Base-by-base conservation (phyloP, 768 basidiomycete genomes). In the Boletales sp. region DNA sequence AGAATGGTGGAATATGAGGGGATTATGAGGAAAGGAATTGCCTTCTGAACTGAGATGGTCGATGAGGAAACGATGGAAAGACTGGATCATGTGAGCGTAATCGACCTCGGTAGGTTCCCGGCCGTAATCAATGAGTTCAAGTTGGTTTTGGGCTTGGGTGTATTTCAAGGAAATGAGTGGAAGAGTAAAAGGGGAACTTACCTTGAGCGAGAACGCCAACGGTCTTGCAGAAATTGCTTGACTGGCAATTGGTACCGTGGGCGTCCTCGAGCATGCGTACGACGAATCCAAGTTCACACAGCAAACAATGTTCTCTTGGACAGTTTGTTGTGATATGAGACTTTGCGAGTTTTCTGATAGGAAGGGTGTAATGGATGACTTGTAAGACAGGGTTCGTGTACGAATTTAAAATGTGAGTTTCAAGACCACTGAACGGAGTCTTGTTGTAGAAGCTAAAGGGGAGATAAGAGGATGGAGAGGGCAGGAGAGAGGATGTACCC, bases 221-320 rank as follows among this genome's bases (percentile, higher is more conserved):
- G 3, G 93, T 88, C 68, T 92, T 87, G 66, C 94, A 98, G 60
- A 97, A 99, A 67, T 99, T 99, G 67, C 87, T 94, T 6, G 94
- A 84, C 66, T 98, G 95, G 61, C 95, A 97, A 58, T 99, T 98
- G 17, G 79, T 90, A 0, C 96, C 96, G 35, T 76, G 78, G 0
- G 96, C 95, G 61, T 98, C 94, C 67, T 95, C 92, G 33, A 99
- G 76, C 95, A 98, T 99, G 30, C 92, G 80, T 50, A 86, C 86
- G 21, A 95, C 80, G 62, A 98, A 98, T 2, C 95, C 96, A 25
- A 95, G 75, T 67, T 99, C 95, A 67, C 96, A 98, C 0, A 97
- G 72, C 9, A 98, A 73, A 66, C 95, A 99, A 64, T 97, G 87
- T 61, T 99, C 95, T 56, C 86, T 79, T 30, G 80, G 79, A 66